Evolutionary conservation across 2,329 filamentous ascomycete genomes (phyloP), one percentile per base, ranked within the genome.

Genomic region (Paracorniculantispora psalliotae): DNA sequence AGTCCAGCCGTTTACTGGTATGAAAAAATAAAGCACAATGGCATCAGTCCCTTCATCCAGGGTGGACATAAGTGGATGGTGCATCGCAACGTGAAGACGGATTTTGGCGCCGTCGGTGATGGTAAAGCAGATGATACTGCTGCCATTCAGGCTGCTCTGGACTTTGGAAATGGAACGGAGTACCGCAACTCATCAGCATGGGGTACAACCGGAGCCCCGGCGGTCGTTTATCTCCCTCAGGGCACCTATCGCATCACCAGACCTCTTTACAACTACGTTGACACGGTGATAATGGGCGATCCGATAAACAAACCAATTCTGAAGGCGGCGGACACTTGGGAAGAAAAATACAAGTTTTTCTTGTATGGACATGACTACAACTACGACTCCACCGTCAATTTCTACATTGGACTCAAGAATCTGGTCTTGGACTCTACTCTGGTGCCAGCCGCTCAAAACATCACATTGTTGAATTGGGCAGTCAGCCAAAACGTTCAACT

Each of bases 101-200:
- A 89, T 63, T 90, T 81, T 67, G 87, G 87, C 49, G 87, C 87
- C 33, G 81, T 77, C 64, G 86, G 86, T 73, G 81, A 80, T 69
- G 79, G 76, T 57, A 71, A 76, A 0, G 88, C 87, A 23, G 91
- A 96, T 71, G 90, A 94, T 69, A 93, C 90, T 0, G 84, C 75
- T 2, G 89, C 90, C 51, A 93, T 96, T 25, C 63, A 64, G 56
- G 61, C 63, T 8, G 63, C 61, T 13, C 53, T 64, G 41, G 55
- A 63, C 51, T 64, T 55, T 52, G 61, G 55, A 26, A 61, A 60
- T 17, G 54, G 53, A n/a, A 62, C 53, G 7, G 25, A 56, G 8
- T 50, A 17, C 15, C 61, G 62, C 25, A 61, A 54, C 30, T 58
- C 56, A 3, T 52, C 56, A n/a, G 59, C 57, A 1, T 63, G 37